Evolutionary conservation across 805 yeast species (phyloP).

Genomic region (Yarrowia porcina): DNA sequence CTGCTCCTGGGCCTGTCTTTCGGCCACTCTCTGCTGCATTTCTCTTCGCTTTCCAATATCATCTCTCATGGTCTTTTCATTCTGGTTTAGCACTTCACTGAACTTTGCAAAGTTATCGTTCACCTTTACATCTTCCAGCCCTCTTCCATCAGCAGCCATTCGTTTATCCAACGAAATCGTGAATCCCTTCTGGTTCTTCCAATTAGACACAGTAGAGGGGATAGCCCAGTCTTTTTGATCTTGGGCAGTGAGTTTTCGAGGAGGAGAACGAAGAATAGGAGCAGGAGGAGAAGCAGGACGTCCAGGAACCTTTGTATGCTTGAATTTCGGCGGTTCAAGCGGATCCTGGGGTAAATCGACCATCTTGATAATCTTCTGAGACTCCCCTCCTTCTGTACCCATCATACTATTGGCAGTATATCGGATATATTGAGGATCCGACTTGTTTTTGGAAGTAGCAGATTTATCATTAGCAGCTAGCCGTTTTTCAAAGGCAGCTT

Average conservation of each 20-base stretch:
- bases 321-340: conserved; percentile 75
- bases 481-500: conserved; percentile 51
- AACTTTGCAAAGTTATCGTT: conserved; percentile 59
- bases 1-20: conserved; percentile 47
- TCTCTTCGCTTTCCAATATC: conserved; percentile 52
- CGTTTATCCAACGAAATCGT: conserved; percentile 79
- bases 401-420: conserved; percentile 45
- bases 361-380: conserved; percentile 56
- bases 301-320: conserved; percentile 67
- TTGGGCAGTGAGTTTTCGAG: conserved; percentile 55
- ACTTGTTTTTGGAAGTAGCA: conserved; percentile 30
- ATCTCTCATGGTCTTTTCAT: conserved; percentile 59
- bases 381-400: conserved; percentile 34
- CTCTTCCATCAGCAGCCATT: conserved; percentile 51
- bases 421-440: conserved; percentile 45
- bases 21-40: conserved; percentile 49
- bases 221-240: conserved; percentile 81
- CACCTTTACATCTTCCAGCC: conserved; percentile 41
- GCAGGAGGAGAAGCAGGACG: conserved; percentile 71
- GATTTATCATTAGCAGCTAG: conserved; percentile 40
- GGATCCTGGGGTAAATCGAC: conserved; percentile 75
- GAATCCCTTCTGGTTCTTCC: conserved; percentile 93
- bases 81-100: conserved; percentile 67
- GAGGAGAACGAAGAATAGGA: conserved; percentile 53
- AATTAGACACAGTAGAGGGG: conserved; percentile 88